Base-by-base conservation (phyloP, 352 stramenopile genomes). In the Pythium vanterpoolii region DNA sequence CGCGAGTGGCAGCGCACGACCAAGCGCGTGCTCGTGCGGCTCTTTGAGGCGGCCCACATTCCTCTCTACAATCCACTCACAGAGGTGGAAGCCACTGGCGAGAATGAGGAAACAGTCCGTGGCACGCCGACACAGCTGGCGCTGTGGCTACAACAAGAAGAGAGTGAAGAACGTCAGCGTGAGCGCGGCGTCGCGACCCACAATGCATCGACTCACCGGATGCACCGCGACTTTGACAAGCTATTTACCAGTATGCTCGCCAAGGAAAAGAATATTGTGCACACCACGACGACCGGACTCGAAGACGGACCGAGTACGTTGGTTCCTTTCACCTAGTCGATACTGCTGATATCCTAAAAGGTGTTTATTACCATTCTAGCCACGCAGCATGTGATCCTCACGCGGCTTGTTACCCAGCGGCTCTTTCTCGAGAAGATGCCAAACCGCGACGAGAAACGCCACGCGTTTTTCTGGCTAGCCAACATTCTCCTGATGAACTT, bases 401-500 rank as follows among this genome's bases (percentile, higher is more conserved):
- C 79, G 36, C 76, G 62, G 50, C 66, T 90, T 30, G 64, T 90
- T 14, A 59, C 74, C 13, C 72, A 84, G 64, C 77, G 81, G 38
- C 68, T 90, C 33, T 74, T 86, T 7, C 59, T 90, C 30, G 78
- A 81, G 10, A 83, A 82, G 48, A 81, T 90, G 49, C 33, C 61
- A 3, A 77, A 82, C 24, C 38, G 56, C 0, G 68, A 87, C 27
- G 73, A 85, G 63, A 83, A 77, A 38, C 72, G 72, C 31, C 73
- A 68, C 43, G 80, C 80, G 31, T 94, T 89, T 56, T 74, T 80
- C 50, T 92, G 85, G 82, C 74, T 94, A 38, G 85, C 80, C 18
- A 89, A 89, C 55, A 63, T 87, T 5, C 57, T 94, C n/a, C 72
- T 94, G 4, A 65, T 85, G 42, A 82, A 94, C 60, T 94, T 94